Percentiles rank a stretch among this genome's conserved stretches.
phyloP scores from a whole-genome alignment of 805 yeast genomes.

The Candida maesae region DNA sequence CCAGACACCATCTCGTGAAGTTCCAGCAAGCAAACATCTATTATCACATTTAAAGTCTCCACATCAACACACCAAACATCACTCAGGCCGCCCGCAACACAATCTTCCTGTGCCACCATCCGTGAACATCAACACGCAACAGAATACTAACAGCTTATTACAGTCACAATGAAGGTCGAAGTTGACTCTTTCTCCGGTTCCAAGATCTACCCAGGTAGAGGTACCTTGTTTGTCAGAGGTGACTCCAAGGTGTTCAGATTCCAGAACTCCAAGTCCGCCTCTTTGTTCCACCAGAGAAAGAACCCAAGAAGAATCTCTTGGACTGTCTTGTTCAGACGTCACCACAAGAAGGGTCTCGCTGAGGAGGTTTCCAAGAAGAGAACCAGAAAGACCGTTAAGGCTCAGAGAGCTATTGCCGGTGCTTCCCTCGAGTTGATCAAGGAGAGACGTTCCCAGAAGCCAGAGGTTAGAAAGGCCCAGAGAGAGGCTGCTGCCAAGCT shows the following conservation, averaged over 20 bases:
- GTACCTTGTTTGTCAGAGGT: conserved; percentile 98
- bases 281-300: conserved; percentile 99
- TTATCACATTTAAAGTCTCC: no score
- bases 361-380: conserved; percentile 98
- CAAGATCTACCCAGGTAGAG: conserved; percentile 99
- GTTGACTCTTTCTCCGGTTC: conserved; percentile 99
- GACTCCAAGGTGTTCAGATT: conserved; percentile 99
- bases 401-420: conserved; percentile 99
- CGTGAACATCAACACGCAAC: background rate
- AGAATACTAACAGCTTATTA: conserved; percentile 18
- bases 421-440: conserved; percentile 97
- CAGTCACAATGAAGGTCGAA: conserved; percentile 90
- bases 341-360: conserved; percentile 99
- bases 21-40: no score
- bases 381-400: conserved; percentile 94
- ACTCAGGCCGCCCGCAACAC: no score
- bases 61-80: no score
- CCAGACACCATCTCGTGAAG: no score
- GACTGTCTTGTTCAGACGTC: conserved; percentile 99
- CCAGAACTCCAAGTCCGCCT: conserved; percentile 95
- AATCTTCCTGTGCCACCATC: no score
- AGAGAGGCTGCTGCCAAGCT: conserved; percentile 85
- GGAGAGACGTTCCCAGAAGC: conserved; percentile 94
- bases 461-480: conserved; percentile 97
- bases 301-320: conserved; percentile 99